A percentile compares a stretch with the other conserved stretches of the same genome.
These are phyloP conservation scores for Aspergillus costaricaensis DNA, from an alignment of 2,329 filamentous ascomycete genomes.

Conservation along the genomic window DNA sequence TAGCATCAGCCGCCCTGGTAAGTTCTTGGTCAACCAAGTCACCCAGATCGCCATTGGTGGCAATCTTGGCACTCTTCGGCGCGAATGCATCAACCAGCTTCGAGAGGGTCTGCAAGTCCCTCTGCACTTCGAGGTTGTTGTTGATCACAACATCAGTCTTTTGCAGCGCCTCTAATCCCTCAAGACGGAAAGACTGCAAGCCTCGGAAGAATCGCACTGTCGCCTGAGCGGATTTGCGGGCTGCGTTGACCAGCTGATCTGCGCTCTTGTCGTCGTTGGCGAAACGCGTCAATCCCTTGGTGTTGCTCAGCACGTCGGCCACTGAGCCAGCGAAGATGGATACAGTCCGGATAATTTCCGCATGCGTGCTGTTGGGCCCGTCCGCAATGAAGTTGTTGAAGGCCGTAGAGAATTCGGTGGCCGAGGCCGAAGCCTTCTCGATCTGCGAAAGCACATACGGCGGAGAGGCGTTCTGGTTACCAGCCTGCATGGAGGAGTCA, in stretches of 20 bases:
- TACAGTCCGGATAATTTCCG: conserved; percentile 89
- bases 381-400: conserved; percentile 99
- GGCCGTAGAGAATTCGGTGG: conserved; percentile 94
- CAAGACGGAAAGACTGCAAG: conserved; percentile 89
- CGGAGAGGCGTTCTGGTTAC: conserved; percentile 96
- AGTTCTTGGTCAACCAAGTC: conserved; percentile 92
- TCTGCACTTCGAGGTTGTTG: conserved; percentile 93
- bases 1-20: conserved; percentile 90
- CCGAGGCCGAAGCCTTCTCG: conserved; percentile 90
- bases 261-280: conserved; percentile 94
- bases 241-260: conserved; percentile 79
- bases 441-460: conserved; percentile 95
- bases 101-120: conserved; percentile 88
- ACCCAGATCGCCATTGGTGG: conserved; percentile 78
- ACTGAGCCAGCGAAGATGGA: conserved; percentile 88
- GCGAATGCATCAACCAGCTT: conserved; percentile 91
- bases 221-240: conserved; percentile 79
- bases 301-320: conserved; percentile 92
- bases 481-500: conserved; percentile 96
- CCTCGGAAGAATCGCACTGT: conserved; percentile 94
- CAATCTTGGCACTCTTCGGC: conserved; percentile 80
- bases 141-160: conserved; percentile 98
- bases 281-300: conserved; percentile 89
- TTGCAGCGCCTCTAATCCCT: conserved; percentile 84
- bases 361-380: conserved; percentile 84